Evolutionary conservation across 352 stramenopile genomes (phyloP), one percentile per base, ranked within the genome.

Genomic region (Pythium brachiatum): DNA sequence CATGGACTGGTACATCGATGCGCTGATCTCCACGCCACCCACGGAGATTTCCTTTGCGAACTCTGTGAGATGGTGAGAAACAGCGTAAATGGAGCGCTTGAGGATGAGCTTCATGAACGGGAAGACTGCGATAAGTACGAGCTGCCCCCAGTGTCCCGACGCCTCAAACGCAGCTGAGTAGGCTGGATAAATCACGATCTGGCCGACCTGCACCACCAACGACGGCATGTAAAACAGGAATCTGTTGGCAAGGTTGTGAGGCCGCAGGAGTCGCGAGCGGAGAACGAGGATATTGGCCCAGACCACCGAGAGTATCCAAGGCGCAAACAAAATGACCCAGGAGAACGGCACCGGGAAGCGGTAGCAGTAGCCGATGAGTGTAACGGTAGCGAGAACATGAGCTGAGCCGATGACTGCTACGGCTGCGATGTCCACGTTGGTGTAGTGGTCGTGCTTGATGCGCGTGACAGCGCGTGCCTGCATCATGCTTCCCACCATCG

Each of bases 1-100:
- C 41, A 58, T 70, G 15, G 63, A 60, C 36, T 70, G 63, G 53
- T 70, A 70, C 56, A 70, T 44, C 13, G 38, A 23, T 0, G 51
- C 63, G 20, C 56, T 58, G 26, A 66, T 65, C 43, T 70, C 63
- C 41, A 62, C 36, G 29, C 63, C 57, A n/a, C 21, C 55, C 12
- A 69, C 62, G 23, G 56, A 51, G 20, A 62, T 44, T 60, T 65
- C 63, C 23, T 38, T 38, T 12, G 25, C 31, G 31, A 43, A 26
- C 12, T 65, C 63, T 6, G 29, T 26, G 26, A 70, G 38, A 13
- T 55, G 36, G 15, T 29, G 39, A 12, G 43, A 25, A n/a, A 64
- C 18, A 2, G 12, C 1, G n/a, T 32, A 56, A 2, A 60, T 9
- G 18, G 57, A 8, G 12, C 31, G 32, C 5, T 31, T 27, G 13